Evolutionary conservation across 805 yeast species (phyloP), one percentile per base, ranked within the genome.

Genomic region (Candida manassasensis): DNA sequence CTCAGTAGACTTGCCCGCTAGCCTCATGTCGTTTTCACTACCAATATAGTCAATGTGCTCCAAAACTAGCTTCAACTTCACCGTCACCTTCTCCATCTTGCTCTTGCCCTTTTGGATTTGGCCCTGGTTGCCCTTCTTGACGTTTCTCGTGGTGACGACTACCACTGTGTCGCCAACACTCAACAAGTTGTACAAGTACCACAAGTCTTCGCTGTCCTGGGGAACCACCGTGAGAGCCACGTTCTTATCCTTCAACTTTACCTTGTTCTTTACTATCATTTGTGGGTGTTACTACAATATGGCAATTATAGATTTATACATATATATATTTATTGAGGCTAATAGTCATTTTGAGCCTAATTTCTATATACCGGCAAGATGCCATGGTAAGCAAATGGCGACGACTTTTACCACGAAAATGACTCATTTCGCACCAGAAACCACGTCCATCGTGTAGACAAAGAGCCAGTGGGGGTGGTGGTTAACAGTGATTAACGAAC

Each of bases 161-260:
- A 77, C 75, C 4, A 90, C 69, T 43, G 76, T 80, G 60, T 93
- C 97, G 14, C 81, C 84, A 37, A 75, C 74, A 33, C 79, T 81
- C 3, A 93, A 69, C 17, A 93, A 63, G 51, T 90, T 93, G 64
- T 87, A 87, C 3, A 86, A 53, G 17, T 84, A 79, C 87, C 96
- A 93, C 41, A 93, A 67, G 56, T 90, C 98, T 48, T 90, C 97
- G 32, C 83, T 77, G 49, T 93, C 97, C 50, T 89, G 84, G 0
- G 97, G 89, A 3, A 78, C 63, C 14, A 90, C 55, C 0, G 84
- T 70, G 14, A 86, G 68, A 2, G 71, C 59, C 4, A 90, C 94
- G 38, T 81, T 71, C 34, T 71, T 64, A 44, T 81, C 86, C 43
- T 73, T 77, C 35, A 42, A 31, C 27, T 42, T 42, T 16, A 34